Conservation (phyloP, 352 stramenopile genomes). For the Phytophthora vignae region DNA sequence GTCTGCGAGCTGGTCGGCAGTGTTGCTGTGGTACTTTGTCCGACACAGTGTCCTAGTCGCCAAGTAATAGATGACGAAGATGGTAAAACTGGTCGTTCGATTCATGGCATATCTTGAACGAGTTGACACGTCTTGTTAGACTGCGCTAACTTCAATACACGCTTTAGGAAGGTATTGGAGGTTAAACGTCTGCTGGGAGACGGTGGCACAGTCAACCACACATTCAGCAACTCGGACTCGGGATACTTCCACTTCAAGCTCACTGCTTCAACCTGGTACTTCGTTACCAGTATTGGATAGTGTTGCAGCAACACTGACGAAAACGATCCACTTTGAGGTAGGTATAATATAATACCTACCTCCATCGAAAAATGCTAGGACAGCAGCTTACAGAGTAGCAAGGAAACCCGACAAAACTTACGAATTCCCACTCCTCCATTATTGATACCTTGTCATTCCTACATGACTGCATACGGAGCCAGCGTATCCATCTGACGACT, state of each 20-base stretch:
- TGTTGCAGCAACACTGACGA: not conserved
- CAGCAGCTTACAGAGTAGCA: too few species aligned
- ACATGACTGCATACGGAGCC: slow-evolving; percentile 40
- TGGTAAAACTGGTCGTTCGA: slow-evolving; percentile 11
- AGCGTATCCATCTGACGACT: slow-evolving; percentile 31
- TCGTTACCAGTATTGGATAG: not conserved
- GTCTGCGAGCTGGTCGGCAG: slow-evolving; percentile 18
- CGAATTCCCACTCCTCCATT: not conserved
- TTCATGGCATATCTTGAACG: slow-evolving; percentile 27
- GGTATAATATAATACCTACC: too few species aligned
- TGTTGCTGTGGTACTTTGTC: slow-evolving; percentile 8
- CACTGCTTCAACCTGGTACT: not conserved
- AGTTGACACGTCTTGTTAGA: not conserved
- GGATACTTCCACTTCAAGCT: not conserved
- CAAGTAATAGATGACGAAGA: slow-evolving; percentile 13
- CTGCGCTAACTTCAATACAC: not conserved
- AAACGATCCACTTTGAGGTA: too few species aligned
- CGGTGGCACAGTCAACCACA: not conserved
- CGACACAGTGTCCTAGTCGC: not conserved
- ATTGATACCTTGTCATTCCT: slow-evolving; percentile 10
- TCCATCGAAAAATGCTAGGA: too few species aligned
- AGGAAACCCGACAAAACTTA: not conserved
- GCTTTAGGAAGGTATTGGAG: too few species aligned
- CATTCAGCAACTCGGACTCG: not conserved
- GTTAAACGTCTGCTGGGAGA: slow-evolving; percentile 7